These are phyloP conservation scores for Xylaria sp. DNA, from an alignment of 2,329 filamentous ascomycete genomes.

Conservation along the genomic window DNA sequence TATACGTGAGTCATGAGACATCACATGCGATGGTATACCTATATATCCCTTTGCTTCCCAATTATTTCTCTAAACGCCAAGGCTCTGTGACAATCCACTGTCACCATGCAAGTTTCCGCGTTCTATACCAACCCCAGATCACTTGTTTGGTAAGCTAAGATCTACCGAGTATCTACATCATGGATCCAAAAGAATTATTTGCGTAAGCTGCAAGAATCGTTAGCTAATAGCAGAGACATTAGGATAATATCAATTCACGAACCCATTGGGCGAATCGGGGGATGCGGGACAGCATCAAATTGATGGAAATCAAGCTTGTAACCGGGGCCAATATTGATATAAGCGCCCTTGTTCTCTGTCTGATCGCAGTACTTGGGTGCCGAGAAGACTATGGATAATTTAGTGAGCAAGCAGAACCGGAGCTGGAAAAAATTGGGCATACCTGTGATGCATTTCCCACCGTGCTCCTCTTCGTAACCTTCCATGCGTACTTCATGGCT, in stretches of 20 bases:
- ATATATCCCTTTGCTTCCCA: constrained; percentile 38
- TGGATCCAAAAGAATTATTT: constrained; percentile 81
- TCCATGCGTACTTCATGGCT: constrained; percentile 99
- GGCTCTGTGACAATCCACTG: constrained; percentile 46
- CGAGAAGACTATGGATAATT: constrained; percentile 79
- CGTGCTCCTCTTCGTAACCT: constrained; percentile 98
- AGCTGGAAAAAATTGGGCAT: constrained; percentile 47
- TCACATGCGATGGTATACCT: constrained; percentile 31
- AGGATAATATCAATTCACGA: constrained; percentile 54
- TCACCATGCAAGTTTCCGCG: constrained; percentile 48
- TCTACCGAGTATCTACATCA: constrained; percentile 65
- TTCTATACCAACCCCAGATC: constrained; percentile 43
- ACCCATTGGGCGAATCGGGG: constrained; percentile 89
- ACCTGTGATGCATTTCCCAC: constrained; percentile 94
- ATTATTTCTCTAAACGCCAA: constrained; percentile 47
- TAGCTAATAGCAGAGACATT: constrained; percentile 39
- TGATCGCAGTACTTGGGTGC: constrained; percentile 97
- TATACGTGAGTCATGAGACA: constrained; percentile 23
- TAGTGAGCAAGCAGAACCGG: constrained; percentile 36
- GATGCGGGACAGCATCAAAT: constrained; percentile 97
- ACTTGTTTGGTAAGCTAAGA: constrained; percentile 37
- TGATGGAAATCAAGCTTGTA: constrained; percentile 92
- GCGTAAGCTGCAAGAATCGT: constrained; percentile 74
- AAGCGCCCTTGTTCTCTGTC: constrained; percentile 97
- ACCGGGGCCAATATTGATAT: constrained; percentile 94